Conservation (phyloP, 2,329 filamentous ascomycete genomes). For the Chaetomium sp. region DNA sequence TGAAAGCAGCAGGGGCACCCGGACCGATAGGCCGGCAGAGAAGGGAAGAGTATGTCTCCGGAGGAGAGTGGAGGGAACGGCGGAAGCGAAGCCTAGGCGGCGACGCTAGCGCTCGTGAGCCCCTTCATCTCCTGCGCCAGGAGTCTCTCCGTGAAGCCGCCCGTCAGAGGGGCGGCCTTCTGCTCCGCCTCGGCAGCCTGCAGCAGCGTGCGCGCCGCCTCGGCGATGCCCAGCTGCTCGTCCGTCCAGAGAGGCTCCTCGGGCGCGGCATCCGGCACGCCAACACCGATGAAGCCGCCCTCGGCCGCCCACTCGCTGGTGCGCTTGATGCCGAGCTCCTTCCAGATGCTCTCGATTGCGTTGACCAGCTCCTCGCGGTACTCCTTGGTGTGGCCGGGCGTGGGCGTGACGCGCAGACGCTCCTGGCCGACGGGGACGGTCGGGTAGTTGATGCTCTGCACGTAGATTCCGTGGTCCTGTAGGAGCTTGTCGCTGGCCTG, state of each 20-base stretch:
- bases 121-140: conserved; percentile 56
- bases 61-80: neutral
- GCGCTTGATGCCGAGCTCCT: conserved; percentile 79
- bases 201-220: conserved; percentile 64
- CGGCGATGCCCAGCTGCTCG: conserved; percentile 76
- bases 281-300: conserved; percentile 94
- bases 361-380: conserved; percentile 83
- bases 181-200: conserved; percentile 38
- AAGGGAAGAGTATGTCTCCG: conserved; percentile 13
- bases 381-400: conserved; percentile 83
- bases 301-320: conserved; percentile 88
- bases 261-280: conserved; percentile 64
- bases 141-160: conserved; percentile 58
- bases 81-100: conserved; percentile 26
- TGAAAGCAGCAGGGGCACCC: conserved; percentile 13
- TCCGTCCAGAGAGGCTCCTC: conserved; percentile 87
- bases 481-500: conserved; percentile 89
- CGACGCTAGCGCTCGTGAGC: conserved; percentile 37
- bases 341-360: conserved; percentile 87
- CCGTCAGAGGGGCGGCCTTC: conserved; percentile 39
- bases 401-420: conserved; percentile 91
- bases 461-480: conserved; percentile 89
- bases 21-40: conserved; percentile 13
- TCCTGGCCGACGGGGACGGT: conserved; percentile 98
- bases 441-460: conserved; percentile 98